Percentiles rank a stretch among this genome's conserved stretches.
Evolutionary conservation across 768 basidiomycete species (phyloP).

Genomic region (Podaxis pistillaris): DNA sequence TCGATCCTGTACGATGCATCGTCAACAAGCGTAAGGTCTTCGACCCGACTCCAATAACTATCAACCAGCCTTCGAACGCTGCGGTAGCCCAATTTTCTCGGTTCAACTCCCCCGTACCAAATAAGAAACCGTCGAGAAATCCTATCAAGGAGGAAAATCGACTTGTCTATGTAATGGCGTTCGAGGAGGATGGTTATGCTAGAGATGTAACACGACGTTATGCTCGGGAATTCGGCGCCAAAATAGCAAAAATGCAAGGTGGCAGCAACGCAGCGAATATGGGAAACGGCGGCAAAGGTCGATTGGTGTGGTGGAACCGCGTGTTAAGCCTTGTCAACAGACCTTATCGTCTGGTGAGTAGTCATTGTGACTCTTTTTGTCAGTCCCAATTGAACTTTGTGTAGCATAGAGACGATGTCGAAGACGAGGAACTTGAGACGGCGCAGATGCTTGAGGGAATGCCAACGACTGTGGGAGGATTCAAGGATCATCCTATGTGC

Average conservation of each 20-base stretch:
- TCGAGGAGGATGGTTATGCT: slow-evolving; percentile 92
- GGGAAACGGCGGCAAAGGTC: slow-evolving; percentile 52
- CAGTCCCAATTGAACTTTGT: slow-evolving; percentile 18
- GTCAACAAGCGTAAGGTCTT: slow-evolving; percentile 82
- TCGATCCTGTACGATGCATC: slow-evolving; percentile 81
- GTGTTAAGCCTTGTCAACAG: slow-evolving; percentile 63
- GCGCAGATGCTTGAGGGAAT: slow-evolving; percentile 86
- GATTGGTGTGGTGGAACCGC: slow-evolving; percentile 84
- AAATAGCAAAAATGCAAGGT: slow-evolving; percentile 77
- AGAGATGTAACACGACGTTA: slow-evolving; percentile 92
- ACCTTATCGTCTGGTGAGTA: slow-evolving; percentile 78
- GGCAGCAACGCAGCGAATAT: slow-evolving; percentile 40
- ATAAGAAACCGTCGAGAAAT: slow-evolving; percentile 7
- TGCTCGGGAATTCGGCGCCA: slow-evolving; percentile 75
- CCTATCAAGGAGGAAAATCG: slow-evolving; percentile 59
- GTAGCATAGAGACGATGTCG: slow-evolving; percentile 88
- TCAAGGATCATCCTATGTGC: slow-evolving; percentile 94
- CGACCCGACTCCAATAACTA: slow-evolving; percentile 54
- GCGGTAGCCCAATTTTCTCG: slow-evolving; percentile 11
- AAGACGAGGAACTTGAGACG: slow-evolving; percentile 83
- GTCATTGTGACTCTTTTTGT: slow-evolving; percentile 15
- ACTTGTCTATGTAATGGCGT: slow-evolving; percentile 90
- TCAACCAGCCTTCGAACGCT: slow-evolving; percentile 15
- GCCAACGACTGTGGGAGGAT: slow-evolving; percentile 87
- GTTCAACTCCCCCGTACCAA: slow-evolving; percentile 12